Base-by-base conservation (phyloP, 345 rosid genomes). In the Euphorbia peplus region DNA sequence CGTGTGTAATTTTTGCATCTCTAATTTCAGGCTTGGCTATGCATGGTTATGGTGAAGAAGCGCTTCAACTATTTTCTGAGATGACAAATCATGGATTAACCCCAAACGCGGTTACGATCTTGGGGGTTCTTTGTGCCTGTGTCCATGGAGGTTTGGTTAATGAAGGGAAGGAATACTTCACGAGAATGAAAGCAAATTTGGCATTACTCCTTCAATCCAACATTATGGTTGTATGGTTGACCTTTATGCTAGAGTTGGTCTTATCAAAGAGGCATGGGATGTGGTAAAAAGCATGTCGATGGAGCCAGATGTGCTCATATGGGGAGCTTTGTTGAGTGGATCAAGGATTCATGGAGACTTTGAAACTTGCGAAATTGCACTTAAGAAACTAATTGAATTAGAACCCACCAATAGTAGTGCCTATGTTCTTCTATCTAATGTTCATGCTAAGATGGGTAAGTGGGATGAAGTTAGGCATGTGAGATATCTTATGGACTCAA, bases 211-310 rank as follows among this genome's bases (percentile, higher is more conserved):
- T 16, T 65, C 61, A 11, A 72, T 82, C 32, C 82, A 77, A 56
- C 85, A 79, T 63, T 82, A 76, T 60, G 86, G 83, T 56, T 81
- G 85, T 66, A 78, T 85, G 80, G 83, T 85, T 73, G 86, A 85
- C 70, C 85, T 85, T 48, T 79, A 74, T 62, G 88, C 76, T 44
- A 70, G 86, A 81, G 83, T 79, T 65, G 86, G 86, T 67, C 69
- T 75, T 11, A 69, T 81, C 32, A 64, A 78, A 30, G 73, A 85
- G 64, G 85, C 85, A 22, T 48, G 81, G 80, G 56, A 77, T 3
- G 57, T 80, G 63, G 73, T 79, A 18, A 79, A 67, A 3, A 69
- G 76, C 29, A 80, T 82, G 86, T 84, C 84, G 26, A 64, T 78
- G 70, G 79, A 76, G 69, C 83, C 86, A 32, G 88, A 82, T 75